Base-by-base conservation (phyloP, 106 monocot genomes). In the Dendrobium huoshanense region DNA sequence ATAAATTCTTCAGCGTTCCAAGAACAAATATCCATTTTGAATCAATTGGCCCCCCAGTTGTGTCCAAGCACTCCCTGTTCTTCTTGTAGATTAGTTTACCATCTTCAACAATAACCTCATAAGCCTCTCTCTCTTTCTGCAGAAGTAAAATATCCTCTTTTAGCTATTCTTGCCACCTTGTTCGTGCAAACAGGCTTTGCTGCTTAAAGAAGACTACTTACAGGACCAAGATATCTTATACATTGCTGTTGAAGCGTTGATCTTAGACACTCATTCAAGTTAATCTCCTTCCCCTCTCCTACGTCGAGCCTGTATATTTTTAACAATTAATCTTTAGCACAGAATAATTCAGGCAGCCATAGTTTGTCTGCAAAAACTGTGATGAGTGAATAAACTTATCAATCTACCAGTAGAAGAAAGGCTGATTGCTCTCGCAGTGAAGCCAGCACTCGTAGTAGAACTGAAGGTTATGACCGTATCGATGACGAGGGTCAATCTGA, bases 1-100 rank as follows among this genome's bases (percentile, higher is more conserved):
- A 96, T 25, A 94, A 73, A 51, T 75, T 85, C 83, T 90, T 96
- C 56, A 84, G 81, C 51, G 96, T 96, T 83, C 95, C 91, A 5
- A 95, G 86, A 79, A 95, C 95, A 83, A 95, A 95, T 41, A 95
- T 93, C 92, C 95, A 95, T 70, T 95, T 95, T 6, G 84, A 47
- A 42, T 83, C 86, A 43, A 78, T 73, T 10, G 79, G 67, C 25
- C 87, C 77, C 42, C 82, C 79, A 44, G 85, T 80, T n/a, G 95
- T 89, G 85, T 95, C 85, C 3, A 95, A 73, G 29, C 86, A 19
- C 77, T 91, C 25, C 47, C 76, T 70, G 55, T 73, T 83, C 59
- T 82, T 74, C 80, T 91, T 92, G 86, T 89, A 87, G 7, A 90
- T 78, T 55, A 95, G 83, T 79, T 79, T 91, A 11, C 89, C 86